A percentile compares a stretch with the other conserved stretches of the same genome.
Conservation (phyloP, 345 rosid genomes). For the Eucalyptus cladocalyx region DNA sequence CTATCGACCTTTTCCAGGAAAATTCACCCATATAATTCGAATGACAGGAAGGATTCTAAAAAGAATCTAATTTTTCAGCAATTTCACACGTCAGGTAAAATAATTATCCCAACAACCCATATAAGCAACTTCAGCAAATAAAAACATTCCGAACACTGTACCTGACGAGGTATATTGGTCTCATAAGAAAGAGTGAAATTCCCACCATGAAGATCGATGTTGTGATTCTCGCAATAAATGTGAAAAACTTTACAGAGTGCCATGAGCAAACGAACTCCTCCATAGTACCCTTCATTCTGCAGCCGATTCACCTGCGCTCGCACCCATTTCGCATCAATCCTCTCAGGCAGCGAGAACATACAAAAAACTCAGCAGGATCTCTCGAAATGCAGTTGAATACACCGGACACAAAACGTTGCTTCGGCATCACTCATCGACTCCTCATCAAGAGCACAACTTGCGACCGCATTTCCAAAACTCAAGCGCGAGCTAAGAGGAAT, state of each 20-base stretch:
- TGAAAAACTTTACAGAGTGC: slow-evolving; percentile 34
- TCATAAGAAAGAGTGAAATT: slow-evolving; percentile 77
- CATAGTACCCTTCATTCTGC: slow-evolving; percentile 86
- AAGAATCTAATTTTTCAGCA: neutral
- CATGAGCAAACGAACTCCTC: slow-evolving; percentile 89
- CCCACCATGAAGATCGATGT: neutral
- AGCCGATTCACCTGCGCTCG: slow-evolving; percentile 41
- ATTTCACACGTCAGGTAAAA: neutral
- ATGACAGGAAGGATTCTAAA: neutral
- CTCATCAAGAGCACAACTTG: neutral
- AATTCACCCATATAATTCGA: neutral
- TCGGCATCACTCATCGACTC: neutral
- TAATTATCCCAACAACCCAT: neutral
- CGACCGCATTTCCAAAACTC: neutral
- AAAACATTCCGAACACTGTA: neutral
- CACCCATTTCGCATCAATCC: neutral
- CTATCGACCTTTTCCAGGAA: neutral
- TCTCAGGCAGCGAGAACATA: neutral
- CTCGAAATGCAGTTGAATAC: neutral
- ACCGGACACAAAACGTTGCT: neutral
- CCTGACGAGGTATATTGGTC: slow-evolving; percentile 97
- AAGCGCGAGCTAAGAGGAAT: neutral
- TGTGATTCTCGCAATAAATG: neutral
- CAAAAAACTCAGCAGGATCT: neutral
- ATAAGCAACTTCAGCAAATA: neutral